Base-by-base conservation (phyloP, 164 flowering plant species). In the Macadamia tetraphylla region DNA sequence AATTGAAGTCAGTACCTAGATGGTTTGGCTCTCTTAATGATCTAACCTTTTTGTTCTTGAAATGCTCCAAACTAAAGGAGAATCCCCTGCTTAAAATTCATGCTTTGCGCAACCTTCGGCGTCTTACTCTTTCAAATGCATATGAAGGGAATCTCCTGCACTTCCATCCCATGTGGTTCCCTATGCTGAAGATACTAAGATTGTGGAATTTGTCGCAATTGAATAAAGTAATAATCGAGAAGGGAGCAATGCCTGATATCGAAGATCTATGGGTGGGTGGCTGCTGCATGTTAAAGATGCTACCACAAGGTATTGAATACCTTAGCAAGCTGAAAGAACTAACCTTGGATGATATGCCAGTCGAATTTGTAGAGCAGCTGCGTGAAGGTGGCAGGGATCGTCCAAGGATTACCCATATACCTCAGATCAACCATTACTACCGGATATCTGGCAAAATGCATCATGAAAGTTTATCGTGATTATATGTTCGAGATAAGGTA, bases 271-370 rank as follows among this genome's bases (percentile, higher is more conserved):
- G 6, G 6, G 29, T 58, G 31, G 13, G 42, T 17, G 9, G 30
- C 11, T 67, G 63, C 14, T 18, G 9, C 5, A 23, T 43, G 29
- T 17, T 67, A 12, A 67, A 43, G 63, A 59, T 13, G 63, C 35
- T 67, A 5, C 70, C 70, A 15, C 63, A 15, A 9, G 70, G 70
- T 11, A 43, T 46, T 59, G 42, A 67, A 23, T 17, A 67, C 42
- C 70, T 67, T 46, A 49, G 1, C 5, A 68, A 49, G 43, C 29
- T 68, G 56, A 35, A 68, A 31, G 42, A 12, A 11, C 46, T 60
- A n/a, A 10, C 2, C 29, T 29, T 59, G 40, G 13, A 29, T 4
- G 12, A 29, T 59, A 35, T 29, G 11, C 30, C 40, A 0, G 15
- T 6, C 9, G 40, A 59, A 59, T 35, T 59, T 11, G 29, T 29